Percentiles rank a stretch among this genome's conserved stretches.
Conservation (phyloP, 2,329 filamentous ascomycete genomes). For the Colletotrichum falcatum region DNA sequence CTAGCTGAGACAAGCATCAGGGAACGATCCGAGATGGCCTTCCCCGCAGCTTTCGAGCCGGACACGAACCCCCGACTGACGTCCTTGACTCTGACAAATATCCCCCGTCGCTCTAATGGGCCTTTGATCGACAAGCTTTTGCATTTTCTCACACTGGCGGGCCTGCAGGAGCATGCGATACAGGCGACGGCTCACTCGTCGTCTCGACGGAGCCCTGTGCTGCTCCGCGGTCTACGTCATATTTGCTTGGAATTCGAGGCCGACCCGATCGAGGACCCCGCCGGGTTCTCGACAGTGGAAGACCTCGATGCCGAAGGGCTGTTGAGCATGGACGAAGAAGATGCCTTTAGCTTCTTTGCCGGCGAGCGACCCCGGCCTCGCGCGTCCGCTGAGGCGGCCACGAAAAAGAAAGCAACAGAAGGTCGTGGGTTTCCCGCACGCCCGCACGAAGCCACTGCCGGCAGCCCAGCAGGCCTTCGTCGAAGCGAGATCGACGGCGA, state of each 20-base stretch:
- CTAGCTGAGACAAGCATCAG: slow-evolving; percentile 60
- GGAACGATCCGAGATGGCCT: slow-evolving; percentile 58
- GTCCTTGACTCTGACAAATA: slow-evolving; percentile 64
- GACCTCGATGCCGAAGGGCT: slow-evolving; percentile 58
- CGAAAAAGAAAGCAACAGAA: slow-evolving; percentile 34
- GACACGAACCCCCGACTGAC: slow-evolving; percentile 68
- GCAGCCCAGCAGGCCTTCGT: slow-evolving; percentile 45
- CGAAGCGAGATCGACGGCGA: slow-evolving; percentile 46
- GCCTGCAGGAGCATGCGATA: slow-evolving; percentile 63
- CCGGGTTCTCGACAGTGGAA: slow-evolving; percentile 47
- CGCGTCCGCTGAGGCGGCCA: slow-evolving; percentile 1
- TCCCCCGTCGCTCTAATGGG: slow-evolving; percentile 66
- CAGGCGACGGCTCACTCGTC: slow-evolving; percentile 44
- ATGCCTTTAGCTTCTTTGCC: slow-evolving; percentile 61
- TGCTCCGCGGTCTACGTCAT: slow-evolving; percentile 64
- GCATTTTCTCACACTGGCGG: slow-evolving; percentile 59
- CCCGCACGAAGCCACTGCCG: slow-evolving; percentile 38
- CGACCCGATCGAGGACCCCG: slow-evolving; percentile 53
- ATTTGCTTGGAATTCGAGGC: slow-evolving; percentile 67
- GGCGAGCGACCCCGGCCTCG: slow-evolving; percentile 42
- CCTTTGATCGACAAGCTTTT: slow-evolving; percentile 61
- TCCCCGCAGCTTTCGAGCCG: slow-evolving; percentile 62
- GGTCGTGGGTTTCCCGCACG: slow-evolving; percentile 15
- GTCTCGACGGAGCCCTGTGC: slow-evolving; percentile 53
- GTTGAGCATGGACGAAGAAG: slow-evolving; percentile 52